Evolutionary conservation across 2,329 filamentous ascomycete species (phyloP), one percentile per base, ranked within the genome.

Genomic region (Onygena corvina): DNA sequence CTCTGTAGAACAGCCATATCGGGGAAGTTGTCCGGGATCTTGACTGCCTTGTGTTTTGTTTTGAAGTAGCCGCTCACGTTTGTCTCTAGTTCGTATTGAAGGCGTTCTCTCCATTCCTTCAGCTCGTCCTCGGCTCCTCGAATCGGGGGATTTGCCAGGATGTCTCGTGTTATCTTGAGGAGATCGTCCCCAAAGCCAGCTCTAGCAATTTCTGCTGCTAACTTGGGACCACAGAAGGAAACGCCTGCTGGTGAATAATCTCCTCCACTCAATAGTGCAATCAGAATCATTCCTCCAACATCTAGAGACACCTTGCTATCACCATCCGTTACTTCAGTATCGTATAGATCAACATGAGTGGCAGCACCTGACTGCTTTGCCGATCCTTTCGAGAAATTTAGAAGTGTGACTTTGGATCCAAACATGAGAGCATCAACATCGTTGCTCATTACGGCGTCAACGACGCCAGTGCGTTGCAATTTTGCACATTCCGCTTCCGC

Each of bases 351-450:
- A 48, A 96, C 83, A 60, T 96, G 92, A 0, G 90, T 95, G 0
- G 88, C 86, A 0, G 73, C 71, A 9, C 58, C 49, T 3, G 69
- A 71, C 53, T 83, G 84, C 57, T 73, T 77, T 0, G 73, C 70
- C n/a, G 71, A 75, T 61, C 93, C 86, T 2, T 84, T 76, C 0
- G 85, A 85, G 81, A 86, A 95, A 59, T 87, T 90, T 46, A 87
- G 77, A 35, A 95, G 68, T 0, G 84, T 90, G 31, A 79, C 68
- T 0, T 77, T 81, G 54, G 87, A 92, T 1, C 92, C 92, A 68
- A 96, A 96, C 90, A 96, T 96, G 59, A 96, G 77, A 1, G 90
- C 92, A 63, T 98, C 92, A 36, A 95, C 88, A 71, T 98, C 92
- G 64, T 98, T 89, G 64, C 86, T 95, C 58, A 98, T 73, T 1